Evolutionary conservation across 2,329 filamentous ascomycete genomes (phyloP).

Genomic region (Ophiostoma populinum): DNA sequence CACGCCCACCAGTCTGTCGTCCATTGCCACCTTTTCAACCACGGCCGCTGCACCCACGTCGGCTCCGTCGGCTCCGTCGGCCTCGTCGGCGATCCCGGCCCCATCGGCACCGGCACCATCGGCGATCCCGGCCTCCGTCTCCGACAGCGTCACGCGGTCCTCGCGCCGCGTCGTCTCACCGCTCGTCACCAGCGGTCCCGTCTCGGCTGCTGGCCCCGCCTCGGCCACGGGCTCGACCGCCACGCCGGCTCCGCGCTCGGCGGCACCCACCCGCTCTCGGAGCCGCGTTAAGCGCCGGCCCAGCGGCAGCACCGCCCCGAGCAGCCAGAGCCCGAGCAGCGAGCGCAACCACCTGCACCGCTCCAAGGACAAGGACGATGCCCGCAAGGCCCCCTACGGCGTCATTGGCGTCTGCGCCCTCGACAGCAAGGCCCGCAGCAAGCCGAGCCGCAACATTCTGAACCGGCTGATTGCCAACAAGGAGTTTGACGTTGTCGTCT

Average conservation of each 20-base stretch:
- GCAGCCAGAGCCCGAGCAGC: constrained; percentile 63
- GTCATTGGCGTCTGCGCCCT: constrained; percentile 87
- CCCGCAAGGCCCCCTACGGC: constrained; percentile 44
- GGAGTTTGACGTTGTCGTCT: constrained; percentile 93
- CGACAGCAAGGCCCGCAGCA: constrained; percentile 90
- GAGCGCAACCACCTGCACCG: constrained; percentile 32
- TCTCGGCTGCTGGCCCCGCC: too few relatives aligned
- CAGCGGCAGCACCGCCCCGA: constrained; percentile 66
- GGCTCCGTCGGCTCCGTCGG: too few relatives aligned
- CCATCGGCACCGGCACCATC: background rate
- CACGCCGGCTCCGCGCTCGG: constrained; percentile 9
- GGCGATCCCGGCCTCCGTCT: background rate
- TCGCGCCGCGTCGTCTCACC: constrained; percentile 7
- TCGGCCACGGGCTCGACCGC: background rate
- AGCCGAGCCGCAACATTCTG: constrained; percentile 89
- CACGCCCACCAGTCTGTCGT: too few relatives aligned
- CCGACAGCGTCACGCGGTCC: background rate
- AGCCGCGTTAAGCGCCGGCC: constrained; percentile 58
- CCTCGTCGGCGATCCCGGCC: too few relatives aligned
- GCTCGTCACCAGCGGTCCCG: constrained; percentile 2
- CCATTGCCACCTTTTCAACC: too few relatives aligned
- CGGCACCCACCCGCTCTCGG: constrained; percentile 25
- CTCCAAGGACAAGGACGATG: constrained; percentile 42
- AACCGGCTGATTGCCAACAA: constrained; percentile 78
- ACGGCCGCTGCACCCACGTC: too few relatives aligned